Evolutionary conservation across 2,329 filamentous ascomycete species (phyloP), one percentile per base, ranked within the genome.

Genomic region (Cladophialophora carrionii): DNA sequence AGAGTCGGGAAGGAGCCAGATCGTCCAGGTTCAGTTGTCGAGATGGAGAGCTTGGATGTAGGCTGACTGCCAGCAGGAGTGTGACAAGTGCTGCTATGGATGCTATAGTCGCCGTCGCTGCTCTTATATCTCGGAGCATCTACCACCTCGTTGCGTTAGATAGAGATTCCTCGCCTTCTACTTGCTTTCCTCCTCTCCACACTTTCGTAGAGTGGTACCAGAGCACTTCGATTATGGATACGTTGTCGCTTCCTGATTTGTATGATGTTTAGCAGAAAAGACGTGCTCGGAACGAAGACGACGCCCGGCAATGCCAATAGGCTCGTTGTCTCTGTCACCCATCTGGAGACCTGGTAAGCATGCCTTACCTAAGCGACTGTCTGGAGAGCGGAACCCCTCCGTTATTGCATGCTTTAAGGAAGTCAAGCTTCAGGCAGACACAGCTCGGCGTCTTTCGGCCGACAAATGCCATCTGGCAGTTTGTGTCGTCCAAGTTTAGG

Each of bases 41-140:
- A n/a, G 17, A 6, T 24, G 10, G 54, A 12, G 57, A 58, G 34
- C 24, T 43, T 43, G 37, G 46, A 37, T 58, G 55, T 14, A 57
- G n/a, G 22, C 34, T 37, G 34, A 48, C 61, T 53, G 61, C 61
- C 6, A 63, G 52, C 12, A 61, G 12, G 32, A 63, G 20, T 24
- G 61, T 49, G 17, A 24, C 51, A 12, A 66, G 14, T 37, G 58
- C 31, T 17, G 57, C 61, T 26, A 63, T 17, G n/a, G 54, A 31
- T 37, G 52, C 29, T 12, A 62, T 31, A 7, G 54, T 51, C 20
- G 20, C 48, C 10, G 48, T 51, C 10, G 48, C 14, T 20, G 17
- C 14, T n/a, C 48, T 51, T 51, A 51, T 60, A 60, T 29, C 12
- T 52, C 22, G 57, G 53, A 60, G 57, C 57, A 60, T 60, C 48